These are phyloP conservation scores for Chrysoporthe austroafricana DNA, from an alignment of 2,329 filamentous ascomycete genomes.

Conservation along the genomic window DNA sequence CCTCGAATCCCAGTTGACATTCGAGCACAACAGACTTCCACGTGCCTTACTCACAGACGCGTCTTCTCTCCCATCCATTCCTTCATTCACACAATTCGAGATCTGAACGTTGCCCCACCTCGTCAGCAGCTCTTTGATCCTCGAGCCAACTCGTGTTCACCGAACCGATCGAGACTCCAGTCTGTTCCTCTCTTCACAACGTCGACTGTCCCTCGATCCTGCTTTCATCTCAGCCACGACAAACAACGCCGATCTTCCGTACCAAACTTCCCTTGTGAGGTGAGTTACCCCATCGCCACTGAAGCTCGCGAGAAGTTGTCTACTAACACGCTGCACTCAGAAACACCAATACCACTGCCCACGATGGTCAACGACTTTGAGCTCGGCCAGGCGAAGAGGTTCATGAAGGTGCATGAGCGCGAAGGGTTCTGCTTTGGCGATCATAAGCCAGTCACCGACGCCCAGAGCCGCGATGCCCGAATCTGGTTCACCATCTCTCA, in stretches of 20 bases:
- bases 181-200: neutral
- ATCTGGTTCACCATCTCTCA: neutral
- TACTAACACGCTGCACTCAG: neutral
- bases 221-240: too few relatives aligned
- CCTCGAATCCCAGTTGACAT: neutral
- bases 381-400: neutral
- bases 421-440: neutral
- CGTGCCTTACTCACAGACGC: neutral
- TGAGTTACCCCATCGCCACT: neutral
- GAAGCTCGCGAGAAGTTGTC: neutral
- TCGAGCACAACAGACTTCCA: neutral
- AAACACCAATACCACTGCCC: neutral
- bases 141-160: neutral
- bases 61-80: neutral
- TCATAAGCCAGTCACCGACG: neutral
- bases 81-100: too few relatives aligned
- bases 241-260: neutral
- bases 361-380: neutral
- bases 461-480: neutral
- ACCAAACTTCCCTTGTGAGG: neutral
- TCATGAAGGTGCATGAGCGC: neutral
- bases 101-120: too few relatives aligned
- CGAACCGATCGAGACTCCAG: too few relatives aligned
- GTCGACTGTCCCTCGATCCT: neutral
- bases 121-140: too few relatives aligned